phyloP scores from a whole-genome alignment of 805 yeast genomes.

The Candida sonorensis region DNA sequence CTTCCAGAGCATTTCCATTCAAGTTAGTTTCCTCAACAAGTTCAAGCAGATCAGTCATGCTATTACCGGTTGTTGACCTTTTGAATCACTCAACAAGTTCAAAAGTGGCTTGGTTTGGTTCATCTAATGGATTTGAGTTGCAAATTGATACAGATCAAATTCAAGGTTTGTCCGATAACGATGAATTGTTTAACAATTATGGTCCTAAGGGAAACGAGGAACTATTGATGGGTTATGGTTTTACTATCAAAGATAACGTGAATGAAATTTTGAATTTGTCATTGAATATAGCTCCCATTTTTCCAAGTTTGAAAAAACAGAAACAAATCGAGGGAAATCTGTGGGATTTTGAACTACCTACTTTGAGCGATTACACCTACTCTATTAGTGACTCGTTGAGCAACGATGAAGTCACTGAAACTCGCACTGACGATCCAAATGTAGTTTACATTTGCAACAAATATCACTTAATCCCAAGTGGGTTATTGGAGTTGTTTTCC shows the following conservation, averaged over 20 bases:
- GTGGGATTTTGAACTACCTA: conserved; percentile 22
- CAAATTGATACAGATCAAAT: conserved; percentile 2
- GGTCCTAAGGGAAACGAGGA: conserved; percentile 88
- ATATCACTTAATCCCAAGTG: conserved; percentile 32
- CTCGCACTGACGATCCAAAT: not conserved
- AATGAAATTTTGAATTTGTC: conserved; percentile 57
- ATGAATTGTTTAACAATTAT: conserved; percentile 70
- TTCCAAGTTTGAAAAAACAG: conserved; percentile 1
- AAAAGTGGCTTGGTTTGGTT: conserved; percentile 56
- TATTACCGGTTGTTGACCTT: conserved; percentile 73
- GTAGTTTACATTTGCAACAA: conserved; percentile 22
- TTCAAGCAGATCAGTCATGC: conserved; percentile 34
- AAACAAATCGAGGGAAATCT: conserved; percentile 1
- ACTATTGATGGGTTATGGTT: conserved; percentile 75
- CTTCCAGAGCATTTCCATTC: conserved; percentile 79
- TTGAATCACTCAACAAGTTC: conserved; percentile 64
- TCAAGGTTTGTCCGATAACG: conserved; percentile 1
- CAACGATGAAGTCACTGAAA: not conserved
- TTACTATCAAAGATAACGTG: conserved; percentile 48
- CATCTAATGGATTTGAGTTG: conserved; percentile 12
- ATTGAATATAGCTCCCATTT: conserved; percentile 38
- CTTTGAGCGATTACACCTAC: conserved; percentile 22
- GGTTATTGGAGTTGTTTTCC: conserved; percentile 47
- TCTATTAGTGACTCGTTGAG: conserved; percentile 11
- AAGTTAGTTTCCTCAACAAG: conserved; percentile 35